Conservation (phyloP, 1,139 yeast species). For the Pichia sp. region DNA sequence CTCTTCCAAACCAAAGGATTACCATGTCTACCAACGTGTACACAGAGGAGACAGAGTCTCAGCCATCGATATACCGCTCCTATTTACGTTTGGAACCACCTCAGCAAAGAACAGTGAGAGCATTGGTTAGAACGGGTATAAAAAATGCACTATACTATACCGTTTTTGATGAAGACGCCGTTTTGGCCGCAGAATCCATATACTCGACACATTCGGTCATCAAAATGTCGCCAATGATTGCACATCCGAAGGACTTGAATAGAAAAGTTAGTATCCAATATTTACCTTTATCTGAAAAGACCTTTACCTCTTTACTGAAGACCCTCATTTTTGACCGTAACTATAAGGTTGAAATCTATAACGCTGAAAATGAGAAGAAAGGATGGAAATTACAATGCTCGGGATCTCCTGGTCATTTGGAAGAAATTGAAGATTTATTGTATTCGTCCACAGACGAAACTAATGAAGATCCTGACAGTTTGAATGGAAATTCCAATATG, state of each 20-base stretch:
- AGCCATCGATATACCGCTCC: slow-evolving; percentile 11
- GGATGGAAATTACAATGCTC: slow-evolving; percentile 48
- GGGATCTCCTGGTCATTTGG: slow-evolving; percentile 90
- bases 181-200: slow-evolving; percentile 69
- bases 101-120: slow-evolving; percentile 10
- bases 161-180: slow-evolving; percentile 66
- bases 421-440: slow-evolving; percentile 62
- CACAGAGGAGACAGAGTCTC: slow-evolving; percentile 10
- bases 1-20: too few species aligned
- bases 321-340: slow-evolving; percentile 63
- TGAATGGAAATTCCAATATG: slow-evolving; percentile 22
- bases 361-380: slow-evolving; percentile 28
- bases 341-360: slow-evolving; percentile 69
- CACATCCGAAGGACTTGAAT: slow-evolving; percentile 22
- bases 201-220: slow-evolving; percentile 78
- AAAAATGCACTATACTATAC: slow-evolving; percentile 42
- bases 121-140: slow-evolving; percentile 7
- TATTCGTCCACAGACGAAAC: slow-evolving; percentile 1
- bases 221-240: slow-evolving; percentile 39
- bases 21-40: slow-evolving; percentile 11
- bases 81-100: slow-evolving; percentile 7
- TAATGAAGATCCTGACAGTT: neutral
- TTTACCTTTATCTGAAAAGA: slow-evolving; percentile 72
- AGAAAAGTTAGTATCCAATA: slow-evolving; percentile 34
- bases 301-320: slow-evolving; percentile 56